These are phyloP conservation scores for Calocera cornea DNA, from an alignment of 768 basidiomycete species.

Conservation along the genomic window DNA sequence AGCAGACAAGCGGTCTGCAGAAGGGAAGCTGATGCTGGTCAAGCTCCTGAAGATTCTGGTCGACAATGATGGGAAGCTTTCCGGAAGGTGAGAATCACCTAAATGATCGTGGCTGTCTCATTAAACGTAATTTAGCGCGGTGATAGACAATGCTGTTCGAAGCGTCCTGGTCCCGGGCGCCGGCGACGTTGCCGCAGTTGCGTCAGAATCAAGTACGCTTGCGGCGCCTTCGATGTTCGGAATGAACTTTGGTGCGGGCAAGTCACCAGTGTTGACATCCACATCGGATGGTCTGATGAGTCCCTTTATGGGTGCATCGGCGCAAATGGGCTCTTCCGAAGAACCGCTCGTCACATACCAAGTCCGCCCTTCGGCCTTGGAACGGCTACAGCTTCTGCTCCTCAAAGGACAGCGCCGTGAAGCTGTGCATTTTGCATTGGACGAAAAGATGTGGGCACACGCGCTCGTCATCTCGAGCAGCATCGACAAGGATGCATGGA, in stretches of 20 bases:
- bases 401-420: constrained; percentile 71
- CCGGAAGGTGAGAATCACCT: constrained; percentile 55
- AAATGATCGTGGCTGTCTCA: not conserved
- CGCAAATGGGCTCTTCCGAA: constrained; percentile 22
- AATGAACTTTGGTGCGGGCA: not conserved
- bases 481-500: constrained; percentile 88
- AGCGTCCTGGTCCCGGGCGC: constrained; percentile 52
- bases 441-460: constrained; percentile 87
- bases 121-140: constrained; percentile 32
- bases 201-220: not conserved
- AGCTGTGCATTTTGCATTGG: constrained; percentile 78
- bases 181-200: constrained; percentile 17
- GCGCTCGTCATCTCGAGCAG: constrained; percentile 89
- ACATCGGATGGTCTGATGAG: not conserved
- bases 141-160: constrained; percentile 63
- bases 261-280: not conserved
- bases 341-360: constrained; percentile 43
- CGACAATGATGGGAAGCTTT: constrained; percentile 75
- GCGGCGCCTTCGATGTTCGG: not conserved
- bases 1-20: constrained; percentile 42
- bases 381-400: constrained; percentile 66
- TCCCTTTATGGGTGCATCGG: not conserved
- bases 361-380: constrained; percentile 49
- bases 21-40: constrained; percentile 64
- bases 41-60: constrained; percentile 67